Base-by-base conservation (phyloP, 1,284 basidiomycete genomes). In the Sporisorium reilianum region DNA sequence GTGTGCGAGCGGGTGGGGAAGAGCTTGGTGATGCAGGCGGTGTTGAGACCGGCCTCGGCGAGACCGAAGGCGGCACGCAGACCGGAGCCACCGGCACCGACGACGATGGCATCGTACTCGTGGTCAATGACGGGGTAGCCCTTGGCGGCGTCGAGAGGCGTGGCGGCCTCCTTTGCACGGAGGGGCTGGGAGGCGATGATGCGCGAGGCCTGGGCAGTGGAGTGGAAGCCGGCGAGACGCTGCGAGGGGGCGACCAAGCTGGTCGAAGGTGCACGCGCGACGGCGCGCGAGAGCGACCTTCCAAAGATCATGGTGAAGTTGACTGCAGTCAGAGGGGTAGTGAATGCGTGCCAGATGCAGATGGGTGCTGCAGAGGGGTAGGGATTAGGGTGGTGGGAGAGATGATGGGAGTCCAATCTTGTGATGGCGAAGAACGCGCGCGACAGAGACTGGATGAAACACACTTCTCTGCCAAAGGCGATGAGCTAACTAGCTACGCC, bases 1-100 rank as follows among this genome's bases (percentile, higher is more conserved):
- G 97, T 99, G 86, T 99, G 97, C 87, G 92, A 95, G 86, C 97
- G 90, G 28, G 97, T 99, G n/a, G 97, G 97, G 89, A 99, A 99
- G 25, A 99, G 90, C 87, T 99, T 99, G 80, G 96, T 96, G 86
- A 98, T 97, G 86, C 96, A 98, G 40, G 85, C 85, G 22, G 86
- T 99, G 86, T 98, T 99, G 86, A 98, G 92, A 61, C 97, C 97
- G 77, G 93, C 94, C 87, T 99, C 96, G 77, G 97, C 97, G 50
- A 99, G 91, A 88, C 97, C 97, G 86, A 99, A 99, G 32, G 97
- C 97, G 54, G 97, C 97, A 86, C 97, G 91, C 77, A 99, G 89
- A 88, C 97, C 97, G 62, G 97, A 95, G 86, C 97, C 97, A 84
- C 97, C 97, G 56, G 97, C 97, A 86, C 97, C 81, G 45, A 84